Evolutionary conservation across 148 eudicot species (phyloP).

Genomic region (Gaultheria prostrata): DNA sequence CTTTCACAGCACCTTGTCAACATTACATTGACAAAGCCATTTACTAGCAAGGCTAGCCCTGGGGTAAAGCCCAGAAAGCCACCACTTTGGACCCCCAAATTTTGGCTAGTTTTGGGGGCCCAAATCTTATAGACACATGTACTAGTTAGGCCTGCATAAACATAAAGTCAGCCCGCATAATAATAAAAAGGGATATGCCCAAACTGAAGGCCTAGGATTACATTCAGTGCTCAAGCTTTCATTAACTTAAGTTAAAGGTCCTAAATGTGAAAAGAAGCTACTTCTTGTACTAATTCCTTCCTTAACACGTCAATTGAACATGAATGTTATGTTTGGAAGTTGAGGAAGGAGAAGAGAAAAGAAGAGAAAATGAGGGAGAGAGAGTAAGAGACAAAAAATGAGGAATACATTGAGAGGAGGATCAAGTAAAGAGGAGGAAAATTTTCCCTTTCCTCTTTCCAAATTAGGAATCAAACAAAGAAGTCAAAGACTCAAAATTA

Average conservation of each 20-base stretch:
- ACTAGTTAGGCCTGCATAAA: not conserved
- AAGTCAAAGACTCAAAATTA: no score
- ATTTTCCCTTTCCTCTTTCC: no score
- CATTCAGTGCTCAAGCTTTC: not conserved
- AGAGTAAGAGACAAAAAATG: no score
- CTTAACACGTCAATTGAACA: not conserved
- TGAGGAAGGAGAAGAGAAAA: no score
- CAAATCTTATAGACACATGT: not conserved
- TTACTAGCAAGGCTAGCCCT: not conserved
- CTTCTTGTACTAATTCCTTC: not conserved
- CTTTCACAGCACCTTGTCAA: not conserved
- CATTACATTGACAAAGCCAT: no score
- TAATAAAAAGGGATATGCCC: not conserved
- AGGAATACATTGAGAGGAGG: no score
- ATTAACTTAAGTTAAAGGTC: not conserved
- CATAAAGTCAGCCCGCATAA: not conserved
- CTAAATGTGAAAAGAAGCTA: not conserved
- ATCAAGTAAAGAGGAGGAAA: no score
- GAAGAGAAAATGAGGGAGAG: no score
- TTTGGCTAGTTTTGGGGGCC: not conserved
- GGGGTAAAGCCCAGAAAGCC: not conserved
- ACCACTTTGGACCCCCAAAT: not conserved
- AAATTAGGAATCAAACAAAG: no score
- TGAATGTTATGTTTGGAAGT: no score
- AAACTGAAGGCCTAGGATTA: not conserved